These are phyloP conservation scores for Cercophora sp. DNA, from an alignment of 495 filamentous ascomycete species.

Conservation along the genomic window DNA sequence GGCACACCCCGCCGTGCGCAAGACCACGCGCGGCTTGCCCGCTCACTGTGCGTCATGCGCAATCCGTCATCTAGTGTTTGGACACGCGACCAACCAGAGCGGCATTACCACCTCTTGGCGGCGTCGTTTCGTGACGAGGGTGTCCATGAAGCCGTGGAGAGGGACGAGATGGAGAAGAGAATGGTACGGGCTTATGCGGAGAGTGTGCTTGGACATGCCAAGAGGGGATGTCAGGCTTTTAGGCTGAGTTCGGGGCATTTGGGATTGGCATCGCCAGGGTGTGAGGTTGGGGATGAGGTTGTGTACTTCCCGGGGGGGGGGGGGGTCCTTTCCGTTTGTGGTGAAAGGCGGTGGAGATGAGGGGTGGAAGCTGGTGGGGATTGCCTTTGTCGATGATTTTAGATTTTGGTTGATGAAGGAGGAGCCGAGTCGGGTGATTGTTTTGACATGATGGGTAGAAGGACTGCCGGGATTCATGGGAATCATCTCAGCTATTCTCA, in stretches of 20 bases:
- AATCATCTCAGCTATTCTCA: too few species aligned
- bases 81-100: neutral
- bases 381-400: neutral
- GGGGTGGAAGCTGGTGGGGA: neutral
- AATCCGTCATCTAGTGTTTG: neutral
- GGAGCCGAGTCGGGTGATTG: too few species aligned
- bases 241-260: neutral
- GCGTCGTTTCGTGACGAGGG: neutral
- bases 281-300: neutral
- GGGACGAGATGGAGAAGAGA: neutral
- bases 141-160: neutral
- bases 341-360: neutral
- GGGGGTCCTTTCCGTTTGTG: neutral
- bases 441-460: too few species aligned
- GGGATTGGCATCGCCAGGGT: neutral
- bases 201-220: neutral
- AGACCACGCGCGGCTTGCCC: neutral
- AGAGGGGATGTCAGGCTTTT: neutral
- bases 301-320: neutral
- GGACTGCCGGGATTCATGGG: too few species aligned
- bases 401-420: neutral
- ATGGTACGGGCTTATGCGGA: neutral
- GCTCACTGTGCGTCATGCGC: neutral
- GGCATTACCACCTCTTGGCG: neutral
- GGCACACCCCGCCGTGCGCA: neutral